A percentile compares a stretch with the other conserved stretches of the same genome.
These are phyloP conservation scores for Chondrus crispus DNA, from an alignment of 23 red algal genomes.

Conservation along the genomic window DNA sequence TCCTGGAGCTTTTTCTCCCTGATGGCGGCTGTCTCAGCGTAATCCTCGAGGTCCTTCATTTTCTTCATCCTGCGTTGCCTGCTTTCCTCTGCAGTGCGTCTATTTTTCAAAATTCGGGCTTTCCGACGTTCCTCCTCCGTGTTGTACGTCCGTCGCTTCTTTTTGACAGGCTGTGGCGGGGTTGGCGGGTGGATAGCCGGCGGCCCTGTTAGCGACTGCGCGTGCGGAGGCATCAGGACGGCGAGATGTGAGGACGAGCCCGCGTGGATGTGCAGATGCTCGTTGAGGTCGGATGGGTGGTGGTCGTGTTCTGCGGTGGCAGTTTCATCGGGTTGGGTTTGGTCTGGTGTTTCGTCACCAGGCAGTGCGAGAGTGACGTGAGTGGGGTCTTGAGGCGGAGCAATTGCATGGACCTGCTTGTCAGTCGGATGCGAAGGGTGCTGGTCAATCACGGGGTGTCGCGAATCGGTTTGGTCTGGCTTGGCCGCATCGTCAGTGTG, in stretches of 20 bases:
- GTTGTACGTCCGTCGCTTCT: constrained; percentile 56
- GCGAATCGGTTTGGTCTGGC: background rate
- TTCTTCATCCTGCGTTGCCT: constrained; percentile 57
- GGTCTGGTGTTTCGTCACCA: too few relatives aligned
- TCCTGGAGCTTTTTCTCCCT: constrained; percentile 51
- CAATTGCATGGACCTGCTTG: too few relatives aligned
- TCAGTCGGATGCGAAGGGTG: too few relatives aligned
- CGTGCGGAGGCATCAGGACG: background rate
- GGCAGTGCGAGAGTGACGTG: too few relatives aligned
- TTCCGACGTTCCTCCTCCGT: constrained; percentile 67
- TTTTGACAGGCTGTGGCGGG: background rate
- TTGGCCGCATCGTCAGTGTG: background rate
- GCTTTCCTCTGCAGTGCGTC: constrained; percentile 70
- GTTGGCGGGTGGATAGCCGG: background rate
- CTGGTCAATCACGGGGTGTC: background rate
- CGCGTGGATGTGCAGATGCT: background rate
- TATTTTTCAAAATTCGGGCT: constrained; percentile 67
- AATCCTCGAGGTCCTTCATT: constrained; percentile 61
- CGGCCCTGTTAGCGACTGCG: background rate
- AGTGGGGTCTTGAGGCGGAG: too few relatives aligned
- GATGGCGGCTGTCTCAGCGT: background rate
- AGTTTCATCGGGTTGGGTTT: background rate
- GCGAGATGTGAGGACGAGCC: background rate
- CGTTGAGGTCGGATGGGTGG: background rate
- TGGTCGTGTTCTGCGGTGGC: background rate